A percentile compares a stretch with the other conserved stretches of the same genome.
Evolutionary conservation across 2,329 filamentous ascomycete genomes (phyloP).

Genomic region (Scytalidium sp.): DNA sequence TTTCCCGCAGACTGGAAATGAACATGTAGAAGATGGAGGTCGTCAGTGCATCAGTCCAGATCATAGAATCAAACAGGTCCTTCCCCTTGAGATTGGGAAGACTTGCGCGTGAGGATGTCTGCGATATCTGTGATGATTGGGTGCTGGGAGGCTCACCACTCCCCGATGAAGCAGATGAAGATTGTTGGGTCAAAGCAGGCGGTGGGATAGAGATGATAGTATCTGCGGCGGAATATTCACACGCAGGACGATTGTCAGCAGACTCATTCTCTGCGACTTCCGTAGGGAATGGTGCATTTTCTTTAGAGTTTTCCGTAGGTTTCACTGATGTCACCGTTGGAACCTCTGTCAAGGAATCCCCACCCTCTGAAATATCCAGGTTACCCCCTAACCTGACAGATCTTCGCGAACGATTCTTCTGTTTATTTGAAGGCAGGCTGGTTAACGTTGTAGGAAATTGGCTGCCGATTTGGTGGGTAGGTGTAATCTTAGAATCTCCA

Average conservation of each 20-base stretch:
- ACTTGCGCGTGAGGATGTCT: slow-evolving; percentile 12
- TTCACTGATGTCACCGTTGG: not conserved
- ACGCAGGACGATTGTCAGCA: not conserved
- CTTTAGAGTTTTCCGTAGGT: not conserved
- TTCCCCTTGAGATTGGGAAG: slow-evolving; percentile 66
- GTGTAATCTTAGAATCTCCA: not conserved
- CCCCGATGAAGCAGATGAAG: slow-evolving; percentile 4
- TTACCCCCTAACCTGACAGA: not conserved
- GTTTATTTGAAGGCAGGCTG: not conserved
- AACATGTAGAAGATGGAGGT: slow-evolving; percentile 73
- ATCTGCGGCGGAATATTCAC: not conserved
- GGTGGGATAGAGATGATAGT: not conserved
- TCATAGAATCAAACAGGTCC: slow-evolving; percentile 68
- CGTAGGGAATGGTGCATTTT: not conserved
- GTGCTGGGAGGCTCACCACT: slow-evolving; percentile 5
- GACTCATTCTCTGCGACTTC: not conserved
- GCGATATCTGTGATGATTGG: slow-evolving; percentile 18
- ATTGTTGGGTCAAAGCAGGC: not conserved
- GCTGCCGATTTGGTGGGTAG: not conserved
- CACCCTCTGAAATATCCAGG: not conserved
- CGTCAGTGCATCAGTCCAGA: slow-evolving; percentile 65
- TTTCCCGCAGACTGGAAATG: slow-evolving; percentile 63
- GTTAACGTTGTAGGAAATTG: not conserved
- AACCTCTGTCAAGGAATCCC: not conserved
- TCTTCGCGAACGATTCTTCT: not conserved